Percentiles rank a stretch among this genome's conserved stretches.
These are phyloP conservation scores for Pseudomicrostroma phylloplanum DNA, from an alignment of 1,284 basidiomycete genomes.

Conservation along the genomic window DNA sequence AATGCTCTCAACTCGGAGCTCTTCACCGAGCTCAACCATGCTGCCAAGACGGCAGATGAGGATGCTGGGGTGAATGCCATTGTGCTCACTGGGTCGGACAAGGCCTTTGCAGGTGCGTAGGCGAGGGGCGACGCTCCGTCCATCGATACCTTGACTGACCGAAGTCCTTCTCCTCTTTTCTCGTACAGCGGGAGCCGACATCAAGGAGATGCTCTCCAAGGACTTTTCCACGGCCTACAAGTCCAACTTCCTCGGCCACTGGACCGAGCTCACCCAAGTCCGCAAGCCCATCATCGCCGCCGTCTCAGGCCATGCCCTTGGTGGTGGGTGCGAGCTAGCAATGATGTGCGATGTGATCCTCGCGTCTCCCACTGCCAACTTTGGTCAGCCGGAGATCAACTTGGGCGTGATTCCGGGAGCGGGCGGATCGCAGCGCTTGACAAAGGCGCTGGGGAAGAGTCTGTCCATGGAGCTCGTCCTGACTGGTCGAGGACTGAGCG, in stretches of 20 bases:
- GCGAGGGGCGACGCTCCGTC: neutral
- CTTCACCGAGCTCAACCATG: conserved; percentile 66
- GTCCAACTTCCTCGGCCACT: conserved; percentile 80
- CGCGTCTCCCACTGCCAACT: conserved; percentile 83
- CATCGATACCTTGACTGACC: neutral
- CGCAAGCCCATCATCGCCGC: conserved; percentile 93
- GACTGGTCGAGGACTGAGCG: conserved; percentile 67
- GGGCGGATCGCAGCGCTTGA: conserved; percentile 76
- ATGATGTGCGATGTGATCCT: conserved; percentile 96
- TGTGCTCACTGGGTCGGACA: conserved; percentile 86
- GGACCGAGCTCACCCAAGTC: conserved; percentile 70
- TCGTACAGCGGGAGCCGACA: conserved; percentile 69
- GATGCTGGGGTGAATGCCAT: conserved; percentile 61
- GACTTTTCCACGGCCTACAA: conserved; percentile 80
- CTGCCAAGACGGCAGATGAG: conserved; percentile 67
- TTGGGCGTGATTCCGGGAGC: conserved; percentile 90
- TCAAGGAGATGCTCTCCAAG: conserved; percentile 90
- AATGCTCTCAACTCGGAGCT: conserved; percentile 59
- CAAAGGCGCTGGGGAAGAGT: conserved; percentile 81
- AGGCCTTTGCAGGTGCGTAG: conserved; percentile 69
- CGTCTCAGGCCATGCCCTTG: conserved; percentile 90
- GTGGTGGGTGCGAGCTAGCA: conserved; percentile 92
- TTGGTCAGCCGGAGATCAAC: conserved; percentile 96
- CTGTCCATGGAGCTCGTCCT: conserved; percentile 92
- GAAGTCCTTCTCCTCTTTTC: conserved; percentile 21